phyloP scores from a whole-genome alignment of 805 yeast species.

The Priceomyces medius region DNA sequence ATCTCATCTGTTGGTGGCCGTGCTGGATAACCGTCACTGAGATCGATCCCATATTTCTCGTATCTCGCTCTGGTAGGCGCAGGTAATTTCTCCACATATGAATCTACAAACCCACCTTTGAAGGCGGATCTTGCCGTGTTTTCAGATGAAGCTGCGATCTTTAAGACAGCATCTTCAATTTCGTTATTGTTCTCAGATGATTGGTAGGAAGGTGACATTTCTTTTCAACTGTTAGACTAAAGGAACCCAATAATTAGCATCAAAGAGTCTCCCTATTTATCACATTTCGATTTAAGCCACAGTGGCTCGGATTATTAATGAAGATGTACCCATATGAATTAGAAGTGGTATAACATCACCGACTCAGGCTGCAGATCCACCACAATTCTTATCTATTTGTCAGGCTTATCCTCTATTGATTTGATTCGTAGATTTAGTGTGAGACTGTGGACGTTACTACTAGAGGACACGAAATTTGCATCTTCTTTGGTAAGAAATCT shows the following conservation, averaged over 20 bases:
- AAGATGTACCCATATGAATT: no score
- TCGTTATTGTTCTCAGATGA: slow-evolving; percentile 8
- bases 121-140: neutral
- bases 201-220: slow-evolving; percentile 1
- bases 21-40: slow-evolving; percentile 25
- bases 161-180: slow-evolving; percentile 14
- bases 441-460: no score
- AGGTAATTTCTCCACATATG: slow-evolving; percentile 20
- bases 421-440: no score
- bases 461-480: no score
- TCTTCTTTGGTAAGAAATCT: no score
- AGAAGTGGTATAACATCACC: no score
- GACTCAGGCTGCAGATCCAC: no score
- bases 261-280: neutral
- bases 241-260: neutral
- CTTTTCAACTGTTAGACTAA: neutral
- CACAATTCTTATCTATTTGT: no score
- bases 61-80: slow-evolving; percentile 21
- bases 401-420: no score
- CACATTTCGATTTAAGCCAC: neutral
- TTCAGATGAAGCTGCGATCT: slow-evolving; percentile 11
- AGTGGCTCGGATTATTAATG: neutral
- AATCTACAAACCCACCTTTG: slow-evolving; percentile 5
- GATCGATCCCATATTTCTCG: slow-evolving; percentile 23
- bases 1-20: slow-evolving; percentile 20